These are phyloP conservation scores for Aspergillus quadricinctus DNA, from an alignment of 2,329 filamentous ascomycete species.

Conservation along the genomic window DNA sequence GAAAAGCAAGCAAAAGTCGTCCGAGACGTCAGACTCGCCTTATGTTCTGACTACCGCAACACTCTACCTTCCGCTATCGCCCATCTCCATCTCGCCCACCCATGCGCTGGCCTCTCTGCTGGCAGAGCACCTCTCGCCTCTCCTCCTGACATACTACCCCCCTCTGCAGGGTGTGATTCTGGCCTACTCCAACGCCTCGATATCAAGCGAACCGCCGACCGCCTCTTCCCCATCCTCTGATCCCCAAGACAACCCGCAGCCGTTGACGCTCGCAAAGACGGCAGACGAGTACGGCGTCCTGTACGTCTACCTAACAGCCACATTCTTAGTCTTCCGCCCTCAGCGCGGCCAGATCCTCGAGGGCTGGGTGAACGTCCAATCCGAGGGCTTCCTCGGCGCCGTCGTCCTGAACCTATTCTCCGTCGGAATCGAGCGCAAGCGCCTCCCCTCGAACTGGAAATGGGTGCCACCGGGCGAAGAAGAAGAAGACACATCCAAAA, in stretches of 20 bases:
- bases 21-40: constrained; percentile 50
- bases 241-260: constrained; percentile 30
- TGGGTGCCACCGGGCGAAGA: constrained; percentile 63
- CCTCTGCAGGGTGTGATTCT: constrained; percentile 56
- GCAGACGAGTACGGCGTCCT: constrained; percentile 80
- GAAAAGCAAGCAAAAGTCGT: constrained; percentile 33
- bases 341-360: constrained; percentile 68
- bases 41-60: constrained; percentile 77
- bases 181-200: constrained; percentile 47
- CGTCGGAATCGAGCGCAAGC: constrained; percentile 72
- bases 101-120: constrained; percentile 55
- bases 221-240: constrained; percentile 30
- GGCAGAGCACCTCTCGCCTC: constrained; percentile 58
- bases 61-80: constrained; percentile 60
- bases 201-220: constrained; percentile 38
- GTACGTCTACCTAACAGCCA: constrained; percentile 83
- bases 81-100: constrained; percentile 49
- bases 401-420: constrained; percentile 92
- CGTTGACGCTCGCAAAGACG: constrained; percentile 39
- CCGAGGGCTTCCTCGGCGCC: constrained; percentile 81
- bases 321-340: constrained; percentile 79
- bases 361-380: constrained; percentile 79
- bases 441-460: constrained; percentile 73
- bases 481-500: constrained; percentile 13
- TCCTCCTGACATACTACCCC: constrained; percentile 60